Evolutionary conservation across 306 rosid species (phyloP).

Genomic region (Castanea sativa): DNA sequence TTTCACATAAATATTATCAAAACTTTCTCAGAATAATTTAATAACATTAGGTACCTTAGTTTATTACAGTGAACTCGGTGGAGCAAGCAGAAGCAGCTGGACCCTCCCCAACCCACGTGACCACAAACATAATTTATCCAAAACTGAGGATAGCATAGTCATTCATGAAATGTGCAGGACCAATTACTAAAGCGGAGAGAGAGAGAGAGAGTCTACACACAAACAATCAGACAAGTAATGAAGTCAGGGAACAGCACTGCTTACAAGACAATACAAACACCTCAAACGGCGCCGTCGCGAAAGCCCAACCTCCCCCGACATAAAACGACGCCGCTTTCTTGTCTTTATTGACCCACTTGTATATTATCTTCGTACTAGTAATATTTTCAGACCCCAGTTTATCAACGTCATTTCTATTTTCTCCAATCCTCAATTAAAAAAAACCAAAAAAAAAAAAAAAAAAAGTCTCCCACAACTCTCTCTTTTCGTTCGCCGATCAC

Average conservation of each 20-base stretch:
- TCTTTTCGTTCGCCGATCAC: not conserved
- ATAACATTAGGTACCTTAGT: no score
- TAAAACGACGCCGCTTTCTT: conserved; percentile 30
- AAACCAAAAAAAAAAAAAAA: no score
- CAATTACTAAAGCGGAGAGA: not conserved
- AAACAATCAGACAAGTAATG: not conserved
- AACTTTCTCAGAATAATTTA: no score
- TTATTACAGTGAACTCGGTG: no score
- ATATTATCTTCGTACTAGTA: not conserved
- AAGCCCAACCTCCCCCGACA: not conserved
- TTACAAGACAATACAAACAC: conserved; percentile 21
- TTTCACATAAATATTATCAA: no score
- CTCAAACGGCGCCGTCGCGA: conserved; percentile 24
- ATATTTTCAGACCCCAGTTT: not conserved
- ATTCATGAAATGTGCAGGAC: not conserved
- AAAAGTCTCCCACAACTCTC: conserved; percentile 18
- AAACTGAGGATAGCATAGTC: not conserved
- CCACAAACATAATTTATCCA: not conserved
- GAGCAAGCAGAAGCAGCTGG: no score
- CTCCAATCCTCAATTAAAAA: conserved; percentile 4
- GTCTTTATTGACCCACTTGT: not conserved
- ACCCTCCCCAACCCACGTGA: no score
- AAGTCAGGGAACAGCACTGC: conserved; percentile 28
- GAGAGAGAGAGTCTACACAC: not conserved
- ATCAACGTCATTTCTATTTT: not conserved